A percentile compares a stretch with the other conserved stretches of the same genome.
These are phyloP conservation scores for Botryotinia globosa DNA, from an alignment of 2,329 filamentous ascomycete genomes.

Conservation along the genomic window DNA sequence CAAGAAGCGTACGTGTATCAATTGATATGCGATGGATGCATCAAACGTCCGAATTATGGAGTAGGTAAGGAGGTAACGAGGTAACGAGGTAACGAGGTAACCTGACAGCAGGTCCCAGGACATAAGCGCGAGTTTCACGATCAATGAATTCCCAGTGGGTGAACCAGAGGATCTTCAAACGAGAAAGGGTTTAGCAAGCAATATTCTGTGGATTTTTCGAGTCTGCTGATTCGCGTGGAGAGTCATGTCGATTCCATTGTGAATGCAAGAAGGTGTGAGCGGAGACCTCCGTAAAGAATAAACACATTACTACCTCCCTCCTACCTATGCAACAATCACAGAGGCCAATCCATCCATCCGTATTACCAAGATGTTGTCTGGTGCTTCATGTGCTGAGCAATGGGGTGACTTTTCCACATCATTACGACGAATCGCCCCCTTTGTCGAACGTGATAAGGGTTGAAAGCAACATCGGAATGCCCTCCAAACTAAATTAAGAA, in stretches of 20 bases:
- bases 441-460: neutral
- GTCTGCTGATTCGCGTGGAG: constrained; percentile 9
- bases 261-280: neutral
- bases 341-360: neutral
- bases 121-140: constrained; percentile 20
- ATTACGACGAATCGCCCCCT: neutral
- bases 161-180: constrained; percentile 1
- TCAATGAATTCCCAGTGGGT: neutral
- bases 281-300: neutral
- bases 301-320: neutral
- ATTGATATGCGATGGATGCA: neutral
- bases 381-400: constrained; percentile 3
- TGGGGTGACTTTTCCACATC: neutral
- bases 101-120: neutral
- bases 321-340: neutral
- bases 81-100: neutral
- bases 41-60: constrained; percentile 4
- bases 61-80: neutral
- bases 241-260: neutral
- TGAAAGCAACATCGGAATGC: constrained; percentile 9
- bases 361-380: neutral
- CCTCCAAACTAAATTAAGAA: neutral
- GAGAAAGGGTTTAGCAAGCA: neutral
- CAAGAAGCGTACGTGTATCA: neutral
- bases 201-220: neutral